A percentile compares a stretch with the other conserved stretches of the same genome.
Evolutionary conservation across 768 basidiomycete species (phyloP).

Genomic region (Boletales sp.): DNA sequence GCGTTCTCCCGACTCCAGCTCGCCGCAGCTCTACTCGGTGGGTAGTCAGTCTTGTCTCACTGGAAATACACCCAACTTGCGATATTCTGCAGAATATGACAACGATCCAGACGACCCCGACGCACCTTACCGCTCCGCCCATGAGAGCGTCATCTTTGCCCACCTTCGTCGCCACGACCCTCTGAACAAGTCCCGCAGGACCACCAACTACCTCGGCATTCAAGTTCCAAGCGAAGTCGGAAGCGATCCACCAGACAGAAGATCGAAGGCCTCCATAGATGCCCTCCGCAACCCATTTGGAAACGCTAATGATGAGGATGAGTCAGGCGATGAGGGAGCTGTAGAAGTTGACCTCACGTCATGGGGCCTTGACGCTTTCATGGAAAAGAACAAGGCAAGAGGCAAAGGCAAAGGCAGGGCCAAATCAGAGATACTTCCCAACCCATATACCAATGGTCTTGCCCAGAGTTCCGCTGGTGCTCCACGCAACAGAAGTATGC

Average conservation of each 20-base stretch:
- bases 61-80: neutral
- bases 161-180: constrained; percentile 60
- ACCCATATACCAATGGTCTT: constrained; percentile 38
- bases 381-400: constrained; percentile 60
- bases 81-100: constrained; percentile 67
- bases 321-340: constrained; percentile 44
- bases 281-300: constrained; percentile 73
- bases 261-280: constrained; percentile 56
- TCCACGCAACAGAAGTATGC: constrained; percentile 40
- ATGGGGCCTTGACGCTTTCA: constrained; percentile 80
- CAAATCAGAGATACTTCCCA: constrained; percentile 40
- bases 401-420: constrained; percentile 37
- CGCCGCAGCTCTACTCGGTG: constrained; percentile 83
- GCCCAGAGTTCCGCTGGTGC: constrained; percentile 42
- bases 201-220: constrained; percentile 63
- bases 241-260: constrained; percentile 45
- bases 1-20: constrained; percentile 82
- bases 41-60: constrained; percentile 17
- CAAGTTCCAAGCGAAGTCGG: constrained; percentile 62
- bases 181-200: constrained; percentile 49
- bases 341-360: constrained; percentile 78
- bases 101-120: constrained; percentile 74
- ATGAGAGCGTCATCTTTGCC: constrained; percentile 85
- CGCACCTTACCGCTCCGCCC: constrained; percentile 58
- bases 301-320: constrained; percentile 54